Evolutionary conservation across 257 asterid species (phyloP).

Genomic region (Voacanga thouarsii): DNA sequence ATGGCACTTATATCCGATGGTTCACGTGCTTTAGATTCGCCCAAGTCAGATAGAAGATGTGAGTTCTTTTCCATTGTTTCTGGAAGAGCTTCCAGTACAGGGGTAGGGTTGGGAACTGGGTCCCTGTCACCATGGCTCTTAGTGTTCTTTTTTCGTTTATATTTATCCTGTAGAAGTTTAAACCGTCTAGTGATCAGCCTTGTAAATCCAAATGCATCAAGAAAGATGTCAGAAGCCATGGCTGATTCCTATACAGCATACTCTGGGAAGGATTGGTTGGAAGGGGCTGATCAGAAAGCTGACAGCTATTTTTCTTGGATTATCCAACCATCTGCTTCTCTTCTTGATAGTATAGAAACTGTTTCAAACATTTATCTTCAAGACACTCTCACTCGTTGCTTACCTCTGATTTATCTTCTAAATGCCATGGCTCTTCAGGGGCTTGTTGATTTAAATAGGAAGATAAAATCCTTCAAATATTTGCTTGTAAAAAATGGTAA

Average conservation of each 20-base stretch:
- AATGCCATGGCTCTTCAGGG: slow-evolving; percentile 74
- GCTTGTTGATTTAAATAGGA: slow-evolving; percentile 68
- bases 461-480: slow-evolving; percentile 61
- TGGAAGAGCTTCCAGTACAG: slow-evolving; percentile 36
- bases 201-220: slow-evolving; percentile 62
- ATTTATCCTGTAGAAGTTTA: slow-evolving; percentile 67
- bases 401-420: slow-evolving; percentile 66
- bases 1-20: slow-evolving; percentile 49
- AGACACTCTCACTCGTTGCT: slow-evolving; percentile 44
- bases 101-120: slow-evolving; percentile 27
- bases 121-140: slow-evolving; percentile 55
- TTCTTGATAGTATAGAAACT: slow-evolving; percentile 48
- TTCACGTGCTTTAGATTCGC: slow-evolving; percentile 47
- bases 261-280: slow-evolving; percentile 78
- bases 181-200: slow-evolving; percentile 56
- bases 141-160: slow-evolving; percentile 56
- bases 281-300: slow-evolving; percentile 37
- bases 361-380: slow-evolving; percentile 52
- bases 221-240: slow-evolving; percentile 55
- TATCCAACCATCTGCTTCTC: slow-evolving; percentile 53
- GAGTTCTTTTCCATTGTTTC: slow-evolving; percentile 41
- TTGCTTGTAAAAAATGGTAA: slow-evolving; percentile 51
- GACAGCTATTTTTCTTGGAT: slow-evolving; percentile 71
- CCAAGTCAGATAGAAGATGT: slow-evolving; percentile 31
- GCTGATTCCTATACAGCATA: slow-evolving; percentile 53